Evolutionary conservation across 2,329 filamentous ascomycete species (phyloP), one percentile per base, ranked within the genome.

Genomic region (Microdochium trichocladiopsis): DNA sequence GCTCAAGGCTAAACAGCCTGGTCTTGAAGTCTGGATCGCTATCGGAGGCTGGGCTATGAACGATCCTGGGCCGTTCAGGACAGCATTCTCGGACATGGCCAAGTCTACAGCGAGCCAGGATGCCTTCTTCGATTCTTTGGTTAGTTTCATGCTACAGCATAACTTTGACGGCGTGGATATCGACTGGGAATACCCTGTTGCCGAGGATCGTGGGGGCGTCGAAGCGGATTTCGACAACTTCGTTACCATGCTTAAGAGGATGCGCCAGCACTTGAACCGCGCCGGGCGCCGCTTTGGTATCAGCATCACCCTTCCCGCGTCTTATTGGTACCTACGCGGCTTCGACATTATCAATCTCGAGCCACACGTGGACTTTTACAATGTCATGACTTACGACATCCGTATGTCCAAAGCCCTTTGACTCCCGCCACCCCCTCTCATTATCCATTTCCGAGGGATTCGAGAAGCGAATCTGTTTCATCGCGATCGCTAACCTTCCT

Each of bases 221-320:
- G 16, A 33, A 4, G 51, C 41, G 1, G 62, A 63, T 52, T 52
- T 47, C 14, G 50, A 36, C 8, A 60, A 57, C 52, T 60, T 51
- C 43, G 36, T 52, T 12, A 14, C 25, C 10, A 50, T 61, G 10
- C n/a, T 58, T 86, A 59, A 80, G 84, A 76, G 70, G 79, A 74
- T 9, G 16, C 47, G 18, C 37, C 36, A 31, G 28, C 14, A 18
- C 16, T 50, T 50, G 37, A 37, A 37, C 33, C 47, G 47, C 22
- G 50, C 51, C 36, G 33, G 51, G 4, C 47, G 45, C 18, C 28
- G 23, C 12, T 43, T 25, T 33, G 52, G 55, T 14, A 41, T 55
- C 22, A 51, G 31, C 24, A 50, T 50, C 14, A 41, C 55, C 16
- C 56, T 48, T 47, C 51, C 53, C 9, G 14, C 53, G 10, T 48